phyloP scores from a whole-genome alignment of 257 asterid species.

The Fraxinus americana region DNA sequence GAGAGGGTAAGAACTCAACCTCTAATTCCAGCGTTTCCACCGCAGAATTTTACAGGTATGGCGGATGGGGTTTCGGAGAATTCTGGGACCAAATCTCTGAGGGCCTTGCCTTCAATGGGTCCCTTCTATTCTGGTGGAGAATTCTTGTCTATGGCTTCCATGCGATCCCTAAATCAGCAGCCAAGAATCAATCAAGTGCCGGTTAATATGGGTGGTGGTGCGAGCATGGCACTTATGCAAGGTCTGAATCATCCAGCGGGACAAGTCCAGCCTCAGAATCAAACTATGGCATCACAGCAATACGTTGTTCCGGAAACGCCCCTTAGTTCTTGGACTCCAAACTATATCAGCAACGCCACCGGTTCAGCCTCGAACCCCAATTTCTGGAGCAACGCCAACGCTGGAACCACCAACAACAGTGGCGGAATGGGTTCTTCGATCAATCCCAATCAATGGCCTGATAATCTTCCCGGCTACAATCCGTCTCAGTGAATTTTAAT shows the following conservation, averaged over 20 bases:
- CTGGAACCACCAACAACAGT: background rate
- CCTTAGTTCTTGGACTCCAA: slow-evolving; percentile 29
- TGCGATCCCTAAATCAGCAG: background rate
- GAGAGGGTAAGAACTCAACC: slow-evolving; percentile 20
- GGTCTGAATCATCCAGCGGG: slow-evolving; percentile 1
- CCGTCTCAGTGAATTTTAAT: background rate
- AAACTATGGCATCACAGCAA: slow-evolving; percentile 12
- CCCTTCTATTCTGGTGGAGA: slow-evolving; percentile 24
- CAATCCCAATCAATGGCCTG: slow-evolving; percentile 28
- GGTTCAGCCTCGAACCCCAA: background rate
- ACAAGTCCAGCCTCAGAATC: slow-evolving; percentile 15
- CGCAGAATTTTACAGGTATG: background rate
- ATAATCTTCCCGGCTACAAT: background rate
- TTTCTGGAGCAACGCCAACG: slow-evolving; percentile 24
- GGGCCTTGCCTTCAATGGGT: background rate
- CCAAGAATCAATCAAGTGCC: background rate
- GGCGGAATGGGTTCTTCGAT: slow-evolving; percentile 17
- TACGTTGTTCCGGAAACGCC: background rate
- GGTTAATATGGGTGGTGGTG: slow-evolving; percentile 11
- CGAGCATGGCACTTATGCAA: background rate
- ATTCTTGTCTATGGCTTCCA: slow-evolving; percentile 17
- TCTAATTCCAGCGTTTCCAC: background rate
- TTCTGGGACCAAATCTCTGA: slow-evolving; percentile 3
- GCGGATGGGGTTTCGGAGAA: background rate
- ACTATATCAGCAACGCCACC: slow-evolving; percentile 13